Evolutionary conservation across 2,329 filamentous ascomycete species (phyloP).

Genomic region (Aspergillus brasiliensis): DNA sequence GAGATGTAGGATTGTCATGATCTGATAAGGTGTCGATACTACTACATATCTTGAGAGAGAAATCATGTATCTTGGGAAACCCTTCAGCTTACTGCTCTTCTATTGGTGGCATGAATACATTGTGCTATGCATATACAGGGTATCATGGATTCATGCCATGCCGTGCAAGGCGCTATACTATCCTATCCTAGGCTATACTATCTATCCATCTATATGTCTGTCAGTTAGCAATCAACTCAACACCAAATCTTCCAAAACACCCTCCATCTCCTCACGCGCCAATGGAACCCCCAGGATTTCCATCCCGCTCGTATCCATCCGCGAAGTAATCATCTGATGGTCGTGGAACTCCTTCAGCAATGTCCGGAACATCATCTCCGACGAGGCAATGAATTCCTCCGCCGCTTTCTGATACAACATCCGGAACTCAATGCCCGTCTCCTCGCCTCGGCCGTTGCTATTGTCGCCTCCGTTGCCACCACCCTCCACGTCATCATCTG

Average conservation of each 20-base stretch:
- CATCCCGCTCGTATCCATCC: conserved; percentile 80
- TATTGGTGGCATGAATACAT: background rate
- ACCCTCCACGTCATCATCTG: conserved; percentile 53
- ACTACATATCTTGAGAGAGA: background rate
- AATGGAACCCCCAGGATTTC: conserved; percentile 87
- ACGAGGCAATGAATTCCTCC: conserved; percentile 95
- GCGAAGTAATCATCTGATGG: conserved; percentile 93
- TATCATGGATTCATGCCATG: conserved; percentile 30
- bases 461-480: conserved; percentile 31
- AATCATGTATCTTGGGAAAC: background rate
- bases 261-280: conserved; percentile 83
- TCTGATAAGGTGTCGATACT: background rate
- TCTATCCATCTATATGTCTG: background rate
- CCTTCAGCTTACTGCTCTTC: too few species aligned
- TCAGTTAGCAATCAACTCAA: conserved; percentile 28
- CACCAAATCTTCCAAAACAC: conserved; percentile 75
- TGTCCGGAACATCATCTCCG: conserved; percentile 92
- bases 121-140: conserved; percentile 29
- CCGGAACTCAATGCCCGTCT: conserved; percentile 79
- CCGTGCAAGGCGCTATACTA: too few species aligned
- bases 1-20: background rate
- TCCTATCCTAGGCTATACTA: conserved; percentile 9
- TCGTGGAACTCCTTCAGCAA: conserved; percentile 97
- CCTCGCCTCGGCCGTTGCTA: conserved; percentile 28
- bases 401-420: conserved; percentile 93